Evolutionary conservation across 179 eudicot species (phyloP), one percentile per base, ranked within the genome.

Genomic region (Heliamphora pulchella): DNA sequence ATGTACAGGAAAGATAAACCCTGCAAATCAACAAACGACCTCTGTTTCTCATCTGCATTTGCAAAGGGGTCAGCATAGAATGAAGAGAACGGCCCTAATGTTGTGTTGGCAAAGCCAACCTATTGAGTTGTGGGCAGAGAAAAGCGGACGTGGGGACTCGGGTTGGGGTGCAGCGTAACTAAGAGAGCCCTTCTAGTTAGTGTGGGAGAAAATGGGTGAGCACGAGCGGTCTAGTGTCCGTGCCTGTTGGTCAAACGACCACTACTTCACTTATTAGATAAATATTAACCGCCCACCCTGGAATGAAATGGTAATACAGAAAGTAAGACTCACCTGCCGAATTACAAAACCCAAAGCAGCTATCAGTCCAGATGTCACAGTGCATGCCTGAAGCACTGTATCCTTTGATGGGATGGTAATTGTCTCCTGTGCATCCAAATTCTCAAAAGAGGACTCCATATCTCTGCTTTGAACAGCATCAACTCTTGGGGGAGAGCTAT

Each of bases 331-430:
- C 48, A 95, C 98, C 98, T 92, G 93, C 66, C 98, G 88, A 80
- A 95, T 84, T 41, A 80, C 55, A 80, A 91, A 81, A 50, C 97
- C 98, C 65, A 95, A 77, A 85, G 86, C 91, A 80, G 90, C 91
- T 48, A 95, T 92, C 80, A 90, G 78, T 65, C 89, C 90, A 78
- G 98, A 95, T 78, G 98, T 93, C 80, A 82, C 78, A 81, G 79
- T 87, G 86, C 98, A 95, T 68, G 97, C 96, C 84, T 87, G 90
- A 78, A 95, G 93, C 82, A 95, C 97, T 78, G 80, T 79, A 82
- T 82, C 79, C 86, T 94, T 92, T 10, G 98, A 90, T 78, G 96
- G 88, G 18, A 84, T 57, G 3, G 5, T 43, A 59, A 79, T 75
- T 50, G 88, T 78, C 79, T 71, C 76, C 54, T 75, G 72, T 64